These are phyloP conservation scores for Hypomontagnella submonticulosa DNA, from an alignment of 495 filamentous ascomycete species.

Conservation along the genomic window DNA sequence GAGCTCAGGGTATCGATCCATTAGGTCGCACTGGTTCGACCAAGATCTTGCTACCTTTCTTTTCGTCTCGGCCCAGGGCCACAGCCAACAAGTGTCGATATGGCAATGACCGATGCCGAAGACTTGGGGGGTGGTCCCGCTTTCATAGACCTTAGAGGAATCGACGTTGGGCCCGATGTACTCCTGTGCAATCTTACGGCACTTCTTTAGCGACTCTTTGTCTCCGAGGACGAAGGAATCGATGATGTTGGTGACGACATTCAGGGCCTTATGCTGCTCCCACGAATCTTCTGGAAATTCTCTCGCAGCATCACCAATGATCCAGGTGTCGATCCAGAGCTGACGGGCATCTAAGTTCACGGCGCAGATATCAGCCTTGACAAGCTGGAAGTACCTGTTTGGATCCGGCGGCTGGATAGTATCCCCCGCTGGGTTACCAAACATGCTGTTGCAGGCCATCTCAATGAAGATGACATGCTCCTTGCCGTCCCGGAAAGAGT, in stretches of 20 bases:
- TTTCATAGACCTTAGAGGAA: constrained; percentile 84
- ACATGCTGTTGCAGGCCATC: constrained; percentile 99
- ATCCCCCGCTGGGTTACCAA: constrained; percentile 89
- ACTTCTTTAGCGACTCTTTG: constrained; percentile 78
- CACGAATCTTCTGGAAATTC: constrained; percentile 83
- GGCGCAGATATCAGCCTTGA: constrained; percentile 85
- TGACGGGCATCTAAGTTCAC: constrained; percentile 86
- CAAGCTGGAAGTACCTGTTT: constrained; percentile 79
- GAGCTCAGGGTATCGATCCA: constrained; percentile 94
- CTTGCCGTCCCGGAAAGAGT: constrained; percentile 82
- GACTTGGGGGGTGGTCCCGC: constrained; percentile 76
- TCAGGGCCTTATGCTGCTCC: constrained; percentile 87
- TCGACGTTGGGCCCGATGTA: constrained; percentile 86
- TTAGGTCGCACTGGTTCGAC: constrained; percentile 93
- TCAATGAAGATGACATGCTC: constrained; percentile 92
- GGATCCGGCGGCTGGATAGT: constrained; percentile 88
- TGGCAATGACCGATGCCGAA: constrained; percentile 95
- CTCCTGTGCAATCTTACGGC: constrained; percentile 81
- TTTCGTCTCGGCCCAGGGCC: constrained; percentile 99
- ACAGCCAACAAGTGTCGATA: constrained; percentile 97
- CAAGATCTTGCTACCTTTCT: constrained; percentile 96
- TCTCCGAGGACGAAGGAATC: constrained; percentile 85
- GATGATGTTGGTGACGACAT: constrained; percentile 86
- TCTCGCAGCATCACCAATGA: constrained; percentile 86
- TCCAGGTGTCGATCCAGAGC: constrained; percentile 93